phyloP scores from a whole-genome alignment of 345 rosid genomes.

The Rhodamnia argentea region DNA sequence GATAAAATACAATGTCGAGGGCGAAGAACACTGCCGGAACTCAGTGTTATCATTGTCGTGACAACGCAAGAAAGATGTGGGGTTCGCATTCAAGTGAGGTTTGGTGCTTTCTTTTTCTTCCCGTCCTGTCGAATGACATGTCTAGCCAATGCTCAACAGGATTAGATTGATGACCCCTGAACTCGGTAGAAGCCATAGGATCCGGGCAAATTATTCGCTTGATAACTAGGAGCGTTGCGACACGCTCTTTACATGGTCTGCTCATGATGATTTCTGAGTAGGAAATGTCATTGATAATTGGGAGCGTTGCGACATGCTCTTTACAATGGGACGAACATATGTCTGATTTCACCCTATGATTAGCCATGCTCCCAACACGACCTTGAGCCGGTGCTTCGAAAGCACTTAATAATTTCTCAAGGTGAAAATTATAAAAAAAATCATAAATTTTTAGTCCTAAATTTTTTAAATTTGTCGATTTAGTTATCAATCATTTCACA shows the following conservation, averaged over 20 bases:
- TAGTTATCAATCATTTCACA: no score
- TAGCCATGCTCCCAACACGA: neutral
- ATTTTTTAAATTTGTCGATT: no score
- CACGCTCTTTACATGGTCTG: no score
- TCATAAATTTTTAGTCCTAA: no score
- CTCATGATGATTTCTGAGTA: no score
- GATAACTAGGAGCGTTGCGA: no score
- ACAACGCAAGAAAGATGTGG: neutral
- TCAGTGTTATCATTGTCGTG: neutral
- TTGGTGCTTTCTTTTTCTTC: neutral
- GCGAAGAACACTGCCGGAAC: neutral
- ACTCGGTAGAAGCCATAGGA: neutral
- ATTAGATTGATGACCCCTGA: neutral
- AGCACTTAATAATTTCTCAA: no score
- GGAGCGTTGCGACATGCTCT: neutral
- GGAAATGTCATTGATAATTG: neutral
- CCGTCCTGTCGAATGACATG: neutral
- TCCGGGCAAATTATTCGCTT: neutral
- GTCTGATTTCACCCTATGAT: neutral
- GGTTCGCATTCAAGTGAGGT: neutral
- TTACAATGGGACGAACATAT: neutral
- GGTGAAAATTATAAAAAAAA: no score
- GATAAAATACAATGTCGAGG: neutral
- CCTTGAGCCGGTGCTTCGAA: neutral
- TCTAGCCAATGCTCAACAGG: neutral